Conservation (phyloP, 192 early-diverging fungal genomes). For the Cetraspora pellucida region DNA sequence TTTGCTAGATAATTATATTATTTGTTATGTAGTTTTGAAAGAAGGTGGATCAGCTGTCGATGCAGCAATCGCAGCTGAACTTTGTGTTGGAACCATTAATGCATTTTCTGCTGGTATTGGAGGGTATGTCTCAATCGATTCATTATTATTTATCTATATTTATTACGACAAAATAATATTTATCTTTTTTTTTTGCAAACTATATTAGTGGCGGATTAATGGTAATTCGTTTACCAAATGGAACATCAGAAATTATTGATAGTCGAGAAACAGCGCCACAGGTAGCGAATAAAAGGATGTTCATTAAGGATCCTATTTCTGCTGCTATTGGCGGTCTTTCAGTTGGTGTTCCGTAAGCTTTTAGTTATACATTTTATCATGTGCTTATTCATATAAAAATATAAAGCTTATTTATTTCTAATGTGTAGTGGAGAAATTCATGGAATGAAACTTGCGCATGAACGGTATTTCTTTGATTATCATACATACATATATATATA, state of each 20-base stretch:
- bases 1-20: background rate
- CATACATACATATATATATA: too few species aligned
- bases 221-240: slow-evolving; percentile 68
- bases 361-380: too few species aligned
- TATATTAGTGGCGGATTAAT: slow-evolving; percentile 82
- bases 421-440: too few species aligned
- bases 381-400: too few species aligned
- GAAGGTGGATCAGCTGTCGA: slow-evolving; percentile 90
- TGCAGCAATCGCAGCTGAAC: slow-evolving; percentile 79
- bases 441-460: too few species aligned
- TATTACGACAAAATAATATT: background rate
- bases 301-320: slow-evolving; percentile 63
- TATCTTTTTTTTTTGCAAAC: background rate
- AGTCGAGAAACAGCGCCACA: slow-evolving; percentile 85
- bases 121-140: slow-evolving; percentile 42
- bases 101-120: slow-evolving; percentile 90
- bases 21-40: slow-evolving; percentile 59
- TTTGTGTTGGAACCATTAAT: slow-evolving; percentile 90
- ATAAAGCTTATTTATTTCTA: too few species aligned
- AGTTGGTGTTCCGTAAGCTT: too few species aligned
- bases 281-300: slow-evolving; percentile 78
- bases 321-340: slow-evolving; percentile 72
- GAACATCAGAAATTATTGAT: slow-evolving; percentile 71
- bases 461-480: too few species aligned
- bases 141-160: background rate